These are phyloP conservation scores for Cordyceps cateniannulata DNA, from an alignment of 2,329 filamentous ascomycete species.

Conservation along the genomic window DNA sequence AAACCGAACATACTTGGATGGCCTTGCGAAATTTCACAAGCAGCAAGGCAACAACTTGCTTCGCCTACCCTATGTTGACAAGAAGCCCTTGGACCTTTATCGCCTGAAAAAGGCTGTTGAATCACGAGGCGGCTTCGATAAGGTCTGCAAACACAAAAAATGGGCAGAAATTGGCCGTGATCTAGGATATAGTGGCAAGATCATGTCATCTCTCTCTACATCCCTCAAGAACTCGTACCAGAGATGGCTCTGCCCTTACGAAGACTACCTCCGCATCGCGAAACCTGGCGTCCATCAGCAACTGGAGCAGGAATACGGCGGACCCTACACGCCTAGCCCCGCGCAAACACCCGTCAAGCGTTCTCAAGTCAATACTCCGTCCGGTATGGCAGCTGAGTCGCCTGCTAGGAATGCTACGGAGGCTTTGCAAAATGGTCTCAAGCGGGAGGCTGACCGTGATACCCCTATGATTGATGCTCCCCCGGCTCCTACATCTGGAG, in stretches of 20 bases:
- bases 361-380: conserved; percentile 53
- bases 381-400: conserved; percentile 56
- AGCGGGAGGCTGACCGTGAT: conserved; percentile 42
- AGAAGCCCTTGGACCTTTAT: conserved; percentile 91
- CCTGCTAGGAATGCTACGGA: conserved; percentile 55
- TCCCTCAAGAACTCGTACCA: conserved; percentile 98
- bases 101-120: conserved; percentile 96
- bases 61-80: conserved; percentile 92
- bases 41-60: conserved; percentile 93
- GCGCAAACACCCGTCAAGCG: conserved; percentile 65
- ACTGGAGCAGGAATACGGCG: conserved; percentile 86
- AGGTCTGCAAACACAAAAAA: conserved; percentile 95
- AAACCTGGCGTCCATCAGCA: conserved; percentile 97
- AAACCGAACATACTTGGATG: conserved; percentile 93
- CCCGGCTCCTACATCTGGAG: conserved; percentile 32
- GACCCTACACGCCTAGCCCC: conserved; percentile 74
- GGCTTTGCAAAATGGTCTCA: conserved; percentile 40
- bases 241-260: conserved; percentile 93
- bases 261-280: conserved; percentile 83
- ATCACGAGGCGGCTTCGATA: conserved; percentile 87
- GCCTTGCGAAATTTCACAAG: conserved; percentile 92
- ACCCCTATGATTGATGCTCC: conserved; percentile 42
- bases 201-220: conserved; percentile 97
- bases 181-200: conserved; percentile 96
- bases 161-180: conserved; percentile 98